Evolutionary conservation across 352 stramenopile genomes (phyloP), one percentile per base, ranked within the genome.

Genomic region (Globisporangium parvum): DNA sequence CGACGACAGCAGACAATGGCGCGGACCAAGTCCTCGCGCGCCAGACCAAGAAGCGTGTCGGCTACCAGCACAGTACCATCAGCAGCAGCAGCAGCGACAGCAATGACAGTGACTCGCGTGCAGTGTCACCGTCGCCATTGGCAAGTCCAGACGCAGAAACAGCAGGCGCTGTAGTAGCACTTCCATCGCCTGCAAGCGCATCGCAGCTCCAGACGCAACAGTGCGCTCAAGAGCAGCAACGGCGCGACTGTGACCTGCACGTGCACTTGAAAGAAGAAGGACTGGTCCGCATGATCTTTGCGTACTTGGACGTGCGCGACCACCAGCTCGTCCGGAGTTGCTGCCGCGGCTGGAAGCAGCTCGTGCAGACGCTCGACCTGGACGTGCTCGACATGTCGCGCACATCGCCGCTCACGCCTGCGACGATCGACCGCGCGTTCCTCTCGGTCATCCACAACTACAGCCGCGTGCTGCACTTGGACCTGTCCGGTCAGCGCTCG

Each of bases 271-370:
- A 67, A 14, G 80, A 90, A 28, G 77, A 90, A 41, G 78, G 71
- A 1, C 63, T 94, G 24, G 62, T 92, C 26, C 67, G 67, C 10
- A 57, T 75, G 21, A 68, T 91, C 2, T 75, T 94, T 41, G 63
- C 74, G 35, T 92, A 86, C 57, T 65, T 92, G 26, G 73, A 88
- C 51, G 73, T 94, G 33, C 73, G 76, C 31, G 84, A 92, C 23
- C 84, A 94, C 62, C 81, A 94, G 47, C 9, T 71, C 11, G 63
- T 86, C 47, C 83, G 82, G 26, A 33, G 55, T 48, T 85, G 69
- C 47, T 87, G 63, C 58, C 69, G 68, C 17, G 70, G 70, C 2
- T 94, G 84, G 84, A 75, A 71, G 70, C 58, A 60, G 42, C 67
- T 85, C n/a, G 62, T 94, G 50, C 71, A 83, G 54, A 87, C 80